phyloP scores from a whole-genome alignment of 352 stramenopile species.

The Pythium pyrilobum region DNA sequence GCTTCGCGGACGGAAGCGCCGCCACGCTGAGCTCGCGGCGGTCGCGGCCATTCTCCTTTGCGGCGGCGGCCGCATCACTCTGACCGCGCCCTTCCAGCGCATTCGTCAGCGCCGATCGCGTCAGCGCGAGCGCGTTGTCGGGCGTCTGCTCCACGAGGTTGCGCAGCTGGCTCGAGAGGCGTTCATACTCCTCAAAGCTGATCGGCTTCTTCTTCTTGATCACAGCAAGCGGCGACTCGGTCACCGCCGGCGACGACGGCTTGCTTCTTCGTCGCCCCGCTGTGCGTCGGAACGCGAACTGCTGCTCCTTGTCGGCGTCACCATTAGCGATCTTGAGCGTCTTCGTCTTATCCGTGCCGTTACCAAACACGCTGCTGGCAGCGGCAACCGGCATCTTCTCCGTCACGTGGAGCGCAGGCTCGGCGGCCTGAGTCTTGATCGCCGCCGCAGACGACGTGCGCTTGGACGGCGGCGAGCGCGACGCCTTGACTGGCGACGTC shows the following conservation, averaged over 20 bases:
- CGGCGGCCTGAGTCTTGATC: background rate
- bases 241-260: constrained; percentile 11
- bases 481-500: constrained; percentile 4
- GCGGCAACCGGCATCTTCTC: background rate
- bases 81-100: constrained; percentile 10
- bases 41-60: constrained; percentile 8
- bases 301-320: constrained; percentile 1
- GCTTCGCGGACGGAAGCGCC: constrained; percentile 35
- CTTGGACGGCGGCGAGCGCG: constrained; percentile 14
- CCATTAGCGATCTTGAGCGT: constrained; percentile 11
- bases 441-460: constrained; percentile 2
- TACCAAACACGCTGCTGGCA: constrained; percentile 8
- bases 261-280: constrained; percentile 21
- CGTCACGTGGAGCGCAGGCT: no score
- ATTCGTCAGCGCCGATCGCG: constrained; percentile 43
- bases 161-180: constrained; percentile 53
- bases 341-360: constrained; percentile 16
- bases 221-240: constrained; percentile 39
- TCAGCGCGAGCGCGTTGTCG: constrained; percentile 49
- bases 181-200: constrained; percentile 70
- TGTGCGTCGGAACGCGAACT: constrained; percentile 11
- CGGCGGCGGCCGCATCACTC: background rate
- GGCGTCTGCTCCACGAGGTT: constrained; percentile 63
- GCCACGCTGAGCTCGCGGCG: constrained; percentile 19
- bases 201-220: constrained; percentile 81